Evolutionary conservation across 2,329 filamentous ascomycete species (phyloP).

Genomic region (Cadophora luteo-olivacea): DNA sequence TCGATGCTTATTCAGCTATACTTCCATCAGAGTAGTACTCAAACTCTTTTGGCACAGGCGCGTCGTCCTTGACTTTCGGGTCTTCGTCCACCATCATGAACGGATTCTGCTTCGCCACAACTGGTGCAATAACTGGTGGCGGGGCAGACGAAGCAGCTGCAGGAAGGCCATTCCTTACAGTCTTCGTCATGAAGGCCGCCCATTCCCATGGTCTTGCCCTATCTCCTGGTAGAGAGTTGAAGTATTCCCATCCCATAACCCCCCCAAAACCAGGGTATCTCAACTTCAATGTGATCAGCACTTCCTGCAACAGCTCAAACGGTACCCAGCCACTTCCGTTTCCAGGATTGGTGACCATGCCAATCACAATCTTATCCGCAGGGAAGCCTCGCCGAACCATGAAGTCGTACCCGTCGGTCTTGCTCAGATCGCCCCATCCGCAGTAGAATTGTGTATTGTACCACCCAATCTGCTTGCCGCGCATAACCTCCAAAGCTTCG

Average conservation of each 20-base stretch:
- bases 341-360: conserved; percentile 77
- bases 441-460: conserved; percentile 96
- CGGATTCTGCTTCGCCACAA: conserved; percentile 20
- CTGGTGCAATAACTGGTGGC: conserved; percentile 7
- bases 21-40: conserved; percentile 41
- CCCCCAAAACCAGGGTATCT: conserved; percentile 78
- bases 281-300: conserved; percentile 62
- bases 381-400: conserved; percentile 71
- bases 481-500: conserved; percentile 71
- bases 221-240: conserved; percentile 77
- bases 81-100: conserved; percentile 34
- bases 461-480: conserved; percentile 74
- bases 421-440: conserved; percentile 64
- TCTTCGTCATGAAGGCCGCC: conserved; percentile 66
- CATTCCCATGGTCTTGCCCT: conserved; percentile 74
- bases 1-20: conserved; percentile 28
- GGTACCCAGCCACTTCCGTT: conserved; percentile 75
- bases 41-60: conserved; percentile 38
- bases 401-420: conserved; percentile 56
- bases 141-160: conserved; percentile 7
- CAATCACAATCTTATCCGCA: conserved; percentile 76
- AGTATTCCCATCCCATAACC: conserved; percentile 96
- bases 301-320: conserved; percentile 60
- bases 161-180: conserved; percentile 28
- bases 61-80: conserved; percentile 31